A percentile compares a stretch with the other conserved stretches of the same genome.
Evolutionary conservation across 2,329 filamentous ascomycete genomes (phyloP).

Genomic region (Plectosphaerella plurivora): DNA sequence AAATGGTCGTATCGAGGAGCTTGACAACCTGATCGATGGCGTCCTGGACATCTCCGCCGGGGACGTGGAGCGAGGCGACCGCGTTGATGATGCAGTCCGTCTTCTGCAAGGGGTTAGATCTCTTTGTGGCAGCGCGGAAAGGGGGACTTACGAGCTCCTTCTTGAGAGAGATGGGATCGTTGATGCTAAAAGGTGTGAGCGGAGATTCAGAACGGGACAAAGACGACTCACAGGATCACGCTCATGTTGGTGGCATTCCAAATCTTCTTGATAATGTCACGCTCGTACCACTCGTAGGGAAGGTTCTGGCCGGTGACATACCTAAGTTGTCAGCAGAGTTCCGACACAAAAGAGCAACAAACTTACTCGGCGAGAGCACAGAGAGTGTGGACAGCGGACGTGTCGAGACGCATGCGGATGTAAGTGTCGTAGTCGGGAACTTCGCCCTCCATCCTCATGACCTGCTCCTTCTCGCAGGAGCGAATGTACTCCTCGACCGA

Average conservation of each 20-base stretch:
- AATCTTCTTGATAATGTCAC: slow-evolving; percentile 4
- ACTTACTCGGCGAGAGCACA: slow-evolving; percentile 20
- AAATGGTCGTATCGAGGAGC: slow-evolving; percentile 9
- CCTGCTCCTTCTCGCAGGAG: slow-evolving; percentile 21
- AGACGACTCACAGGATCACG: slow-evolving; percentile 12
- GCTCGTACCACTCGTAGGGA: neutral
- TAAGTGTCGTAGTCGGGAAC: slow-evolving; percentile 22
- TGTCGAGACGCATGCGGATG: slow-evolving; percentile 21
- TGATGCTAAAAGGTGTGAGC: slow-evolving; percentile 10
- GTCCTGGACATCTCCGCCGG: slow-evolving; percentile 6
- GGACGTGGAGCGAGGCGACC: slow-evolving; percentile 19
- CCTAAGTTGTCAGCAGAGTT: neutral
- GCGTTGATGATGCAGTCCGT: slow-evolving; percentile 22
- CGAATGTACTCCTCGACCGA: slow-evolving; percentile 17
- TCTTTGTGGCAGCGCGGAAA: neutral
- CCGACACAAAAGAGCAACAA: neutral
- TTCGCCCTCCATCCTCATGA: slow-evolving; percentile 14
- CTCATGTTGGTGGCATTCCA: slow-evolving; percentile 18
- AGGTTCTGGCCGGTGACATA: neutral
- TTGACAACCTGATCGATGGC: slow-evolving; percentile 4
- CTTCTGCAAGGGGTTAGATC: neutral
- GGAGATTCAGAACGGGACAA: neutral
- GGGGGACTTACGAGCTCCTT: slow-evolving; percentile 20
- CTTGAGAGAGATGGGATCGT: slow-evolving; percentile 25
- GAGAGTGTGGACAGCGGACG: slow-evolving; percentile 18